Evolutionary conservation across 2,329 filamentous ascomycete species (phyloP).

Genomic region (Pyricularia sp.): DNA sequence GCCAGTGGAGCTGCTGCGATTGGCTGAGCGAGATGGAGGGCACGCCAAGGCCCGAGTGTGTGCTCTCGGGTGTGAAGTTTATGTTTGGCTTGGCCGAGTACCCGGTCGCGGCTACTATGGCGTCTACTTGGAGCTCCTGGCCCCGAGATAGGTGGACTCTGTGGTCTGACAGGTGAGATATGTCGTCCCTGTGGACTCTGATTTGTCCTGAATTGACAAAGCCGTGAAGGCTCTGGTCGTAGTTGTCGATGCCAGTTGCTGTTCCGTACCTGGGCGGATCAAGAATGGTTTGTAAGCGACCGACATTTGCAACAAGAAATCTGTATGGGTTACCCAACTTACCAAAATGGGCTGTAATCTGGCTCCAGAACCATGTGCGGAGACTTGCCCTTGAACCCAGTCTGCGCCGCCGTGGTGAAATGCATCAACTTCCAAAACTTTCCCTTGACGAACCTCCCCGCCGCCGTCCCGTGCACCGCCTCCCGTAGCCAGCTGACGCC

Average conservation of each 20-base stretch:
- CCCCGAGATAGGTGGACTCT: conserved; percentile 38
- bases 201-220: conserved; percentile 44
- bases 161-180: conserved; percentile 33
- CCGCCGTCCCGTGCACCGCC: conserved; percentile 12
- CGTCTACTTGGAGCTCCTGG: conserved; percentile 33
- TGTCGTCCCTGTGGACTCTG: conserved; percentile 43
- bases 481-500: conserved; percentile 14
- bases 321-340: conserved; percentile 1
- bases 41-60: conserved; percentile 13
- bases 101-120: conserved; percentile 24
- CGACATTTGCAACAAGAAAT: too few relatives aligned
- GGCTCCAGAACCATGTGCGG: conserved; percentile 23
- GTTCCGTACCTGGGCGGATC: conserved; percentile 38
- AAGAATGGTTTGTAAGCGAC: neutral
- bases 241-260: conserved; percentile 52
- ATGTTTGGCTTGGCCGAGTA: conserved; percentile 15
- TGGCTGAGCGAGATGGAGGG: conserved; percentile 11
- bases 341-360: conserved; percentile 33
- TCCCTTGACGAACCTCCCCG: conserved; percentile 23
- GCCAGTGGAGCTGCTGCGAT: conserved; percentile 11
- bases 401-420: conserved; percentile 13
- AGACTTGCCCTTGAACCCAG: conserved; percentile 29
- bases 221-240: conserved; percentile 45
- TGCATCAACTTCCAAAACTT: conserved; percentile 42
- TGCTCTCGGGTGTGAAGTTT: conserved; percentile 10